A percentile compares a stretch with the other conserved stretches of the same genome.
Evolutionary conservation across 2,329 filamentous ascomycete species (phyloP).

Genomic region (Paecilomyces dactylethromorphus): DNA sequence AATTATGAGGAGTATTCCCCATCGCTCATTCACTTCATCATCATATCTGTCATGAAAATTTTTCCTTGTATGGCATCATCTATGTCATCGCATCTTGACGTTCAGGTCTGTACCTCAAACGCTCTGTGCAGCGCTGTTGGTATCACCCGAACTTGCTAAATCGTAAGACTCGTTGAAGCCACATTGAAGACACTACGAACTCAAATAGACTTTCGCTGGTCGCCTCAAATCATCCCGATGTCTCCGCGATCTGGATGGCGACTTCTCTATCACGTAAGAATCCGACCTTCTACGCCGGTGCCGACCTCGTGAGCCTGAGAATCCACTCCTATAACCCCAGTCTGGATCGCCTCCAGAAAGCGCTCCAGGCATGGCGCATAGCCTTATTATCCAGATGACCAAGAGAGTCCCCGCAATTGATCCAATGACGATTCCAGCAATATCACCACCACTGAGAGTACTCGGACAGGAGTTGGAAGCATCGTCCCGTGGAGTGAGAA

Average conservation of each 20-base stretch:
- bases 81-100: neutral
- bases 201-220: neutral
- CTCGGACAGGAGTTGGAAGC: slow-evolving; percentile 15
- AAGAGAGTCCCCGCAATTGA: slow-evolving; percentile 31
- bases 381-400: slow-evolving; percentile 28
- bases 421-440: slow-evolving; percentile 35
- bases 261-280: neutral
- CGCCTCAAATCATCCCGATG: neutral
- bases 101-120: neutral
- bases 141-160: neutral
- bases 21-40: neutral
- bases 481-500: neutral
- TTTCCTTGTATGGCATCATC: neutral
- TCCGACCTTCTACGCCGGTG: slow-evolving; percentile 13
- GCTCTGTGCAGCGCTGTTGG: neutral
- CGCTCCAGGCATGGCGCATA: slow-evolving; percentile 18
- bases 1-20: neutral
- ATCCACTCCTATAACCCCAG: slow-evolving; percentile 13
- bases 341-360: slow-evolving; percentile 15
- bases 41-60: neutral
- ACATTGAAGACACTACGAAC: neutral
- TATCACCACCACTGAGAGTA: slow-evolving; percentile 26
- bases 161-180: neutral
- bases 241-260: neutral
- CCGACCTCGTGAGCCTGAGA: slow-evolving; percentile 4